Percentiles rank a stretch among this genome's conserved stretches.
Evolutionary conservation across 1,284 basidiomycete genomes (phyloP).

Genomic region (Ganoderma boninense): DNA sequence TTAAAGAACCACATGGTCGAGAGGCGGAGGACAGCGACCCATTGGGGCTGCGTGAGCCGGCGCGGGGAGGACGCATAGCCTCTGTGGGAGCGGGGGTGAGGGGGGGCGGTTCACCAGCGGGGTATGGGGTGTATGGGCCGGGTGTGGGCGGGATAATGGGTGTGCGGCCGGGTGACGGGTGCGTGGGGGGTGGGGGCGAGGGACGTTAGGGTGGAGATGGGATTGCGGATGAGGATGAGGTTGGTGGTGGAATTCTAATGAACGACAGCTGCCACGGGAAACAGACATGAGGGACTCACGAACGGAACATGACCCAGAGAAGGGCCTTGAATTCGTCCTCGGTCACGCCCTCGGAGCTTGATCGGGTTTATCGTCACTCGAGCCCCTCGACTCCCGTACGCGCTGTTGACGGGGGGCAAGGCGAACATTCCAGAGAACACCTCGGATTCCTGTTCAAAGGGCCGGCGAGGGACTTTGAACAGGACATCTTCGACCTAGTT

Average conservation of each 20-base stretch:
- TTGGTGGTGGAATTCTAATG: background rate
- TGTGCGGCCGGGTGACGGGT: background rate
- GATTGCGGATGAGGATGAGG: background rate
- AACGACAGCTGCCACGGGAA: background rate
- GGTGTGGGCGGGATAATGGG: background rate
- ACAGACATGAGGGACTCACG: slow-evolving; percentile 9
- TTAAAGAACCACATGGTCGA: slow-evolving; percentile 22
- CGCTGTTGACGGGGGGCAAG: slow-evolving; percentile 2
- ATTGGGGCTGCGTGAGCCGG: slow-evolving; percentile 15
- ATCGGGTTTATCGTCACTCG: slow-evolving; percentile 19
- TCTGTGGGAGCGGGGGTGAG: background rate
- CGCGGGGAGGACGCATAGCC: slow-evolving; percentile 16
- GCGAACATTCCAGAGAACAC: slow-evolving; percentile 20
- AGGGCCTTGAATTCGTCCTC: slow-evolving; percentile 17
- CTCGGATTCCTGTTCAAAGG: slow-evolving; percentile 25
- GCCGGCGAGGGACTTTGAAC: slow-evolving; percentile 23
- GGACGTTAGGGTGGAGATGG: background rate
- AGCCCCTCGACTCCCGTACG: slow-evolving; percentile 11
- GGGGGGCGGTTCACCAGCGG: too few relatives aligned
- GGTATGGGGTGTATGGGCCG: slow-evolving; percentile 13
- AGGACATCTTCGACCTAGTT: slow-evolving; percentile 7
- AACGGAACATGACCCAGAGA: slow-evolving; percentile 17
- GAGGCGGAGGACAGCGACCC: slow-evolving; percentile 21
- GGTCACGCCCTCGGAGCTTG: slow-evolving; percentile 2
- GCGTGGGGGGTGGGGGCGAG: background rate